Evolutionary conservation across 1,284 basidiomycete genomes (phyloP).

Genomic region (Cystobasidium pallidum): DNA sequence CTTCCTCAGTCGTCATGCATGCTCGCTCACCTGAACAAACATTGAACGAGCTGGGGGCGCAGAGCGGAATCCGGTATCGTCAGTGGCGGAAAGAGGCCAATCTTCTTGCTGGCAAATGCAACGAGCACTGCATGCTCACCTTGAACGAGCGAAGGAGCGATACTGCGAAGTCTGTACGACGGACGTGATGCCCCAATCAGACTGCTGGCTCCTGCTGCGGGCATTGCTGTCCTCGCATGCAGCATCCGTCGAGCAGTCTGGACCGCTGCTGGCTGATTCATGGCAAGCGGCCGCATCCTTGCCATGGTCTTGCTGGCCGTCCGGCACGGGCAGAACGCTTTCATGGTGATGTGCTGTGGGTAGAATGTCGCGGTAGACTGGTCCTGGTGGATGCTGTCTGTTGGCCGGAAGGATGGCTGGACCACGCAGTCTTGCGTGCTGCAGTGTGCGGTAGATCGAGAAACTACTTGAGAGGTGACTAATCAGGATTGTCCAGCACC

Average conservation of each 20-base stretch:
- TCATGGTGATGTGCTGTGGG: no score
- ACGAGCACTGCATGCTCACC: constrained; percentile 15
- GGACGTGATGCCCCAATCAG: background rate
- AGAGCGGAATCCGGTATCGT: background rate
- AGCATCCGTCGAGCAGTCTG: constrained; percentile 1
- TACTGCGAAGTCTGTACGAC: background rate
- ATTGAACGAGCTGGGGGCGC: constrained; percentile 14
- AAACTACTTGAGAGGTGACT: no score
- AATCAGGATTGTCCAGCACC: no score
- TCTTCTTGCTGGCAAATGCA: background rate
- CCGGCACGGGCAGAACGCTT: background rate
- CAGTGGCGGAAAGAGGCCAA: constrained; percentile 17
- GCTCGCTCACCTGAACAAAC: constrained; percentile 28
- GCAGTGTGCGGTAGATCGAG: no score
- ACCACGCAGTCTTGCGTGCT: no score
- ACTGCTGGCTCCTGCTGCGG: constrained; percentile 1
- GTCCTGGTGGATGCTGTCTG: no score
- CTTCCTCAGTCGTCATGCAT: background rate
- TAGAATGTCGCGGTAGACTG: no score
- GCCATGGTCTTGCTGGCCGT: background rate
- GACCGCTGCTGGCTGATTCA: background rate
- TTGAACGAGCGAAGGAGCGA: background rate
- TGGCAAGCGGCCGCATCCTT: constrained; percentile 1
- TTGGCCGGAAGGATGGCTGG: no score
- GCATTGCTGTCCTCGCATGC: constrained; percentile 4